Percentiles rank a stretch among this genome's conserved stretches.
phyloP scores from a whole-genome alignment of 345 rosid species.

The Firmiana major region DNA sequence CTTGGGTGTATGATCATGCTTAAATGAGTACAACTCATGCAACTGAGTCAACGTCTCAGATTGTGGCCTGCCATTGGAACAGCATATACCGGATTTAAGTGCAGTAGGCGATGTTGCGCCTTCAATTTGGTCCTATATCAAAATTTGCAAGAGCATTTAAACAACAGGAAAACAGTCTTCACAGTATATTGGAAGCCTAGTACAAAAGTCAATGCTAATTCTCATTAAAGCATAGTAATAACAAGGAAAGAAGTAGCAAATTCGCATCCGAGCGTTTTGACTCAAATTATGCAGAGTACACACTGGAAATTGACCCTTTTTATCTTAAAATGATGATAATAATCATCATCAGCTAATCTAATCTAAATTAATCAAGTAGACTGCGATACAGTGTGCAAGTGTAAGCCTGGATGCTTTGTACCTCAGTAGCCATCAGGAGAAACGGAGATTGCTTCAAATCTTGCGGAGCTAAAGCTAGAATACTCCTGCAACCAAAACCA shows the following conservation, averaged over 20 bases:
- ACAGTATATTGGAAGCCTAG: not conserved
- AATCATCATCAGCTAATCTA: too few species aligned
- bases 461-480: not conserved
- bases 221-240: not conserved
- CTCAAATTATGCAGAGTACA: not conserved
- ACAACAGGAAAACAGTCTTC: not conserved
- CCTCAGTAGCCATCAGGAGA: slow-evolving; percentile 13
- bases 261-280: too few species aligned
- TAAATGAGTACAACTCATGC: slow-evolving; percentile 4
- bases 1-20: slow-evolving; percentile 14
- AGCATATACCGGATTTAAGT: not conserved
- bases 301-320: too few species aligned
- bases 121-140: slow-evolving; percentile 16
- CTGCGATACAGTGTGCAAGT: not conserved
- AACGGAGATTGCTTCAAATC: slow-evolving; percentile 2
- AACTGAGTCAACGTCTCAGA: not conserved
- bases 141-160: slow-evolving; percentile 3
- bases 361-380: not conserved
- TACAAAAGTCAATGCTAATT: not conserved
- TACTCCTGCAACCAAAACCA: slow-evolving; percentile 1
- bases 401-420: not conserved
- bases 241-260: not conserved
- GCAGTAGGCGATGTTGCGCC: not conserved
- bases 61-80: not conserved
- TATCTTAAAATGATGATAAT: not conserved